Evolutionary conservation across 768 basidiomycete species (phyloP), one percentile per base, ranked within the genome.

Genomic region (Amyloporia xantha): DNA sequence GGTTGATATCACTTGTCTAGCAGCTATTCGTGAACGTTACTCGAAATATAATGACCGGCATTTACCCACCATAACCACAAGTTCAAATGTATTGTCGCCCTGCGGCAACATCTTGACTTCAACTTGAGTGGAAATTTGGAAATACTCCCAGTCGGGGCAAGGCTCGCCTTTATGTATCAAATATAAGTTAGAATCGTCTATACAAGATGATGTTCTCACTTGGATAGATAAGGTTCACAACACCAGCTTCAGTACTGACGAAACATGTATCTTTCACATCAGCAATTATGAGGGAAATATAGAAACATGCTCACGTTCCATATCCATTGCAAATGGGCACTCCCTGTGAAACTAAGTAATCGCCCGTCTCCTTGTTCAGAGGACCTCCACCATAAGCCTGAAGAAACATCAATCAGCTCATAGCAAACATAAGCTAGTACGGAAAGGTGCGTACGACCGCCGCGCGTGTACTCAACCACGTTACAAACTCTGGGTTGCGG

Each of bases 231-330:
- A 28, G 37, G 19, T 17, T 25, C 25, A 48, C 20, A 6, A 28
- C 43, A 10, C 43, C 51, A 5, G 45, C 51, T 44, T 56, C 50
- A 1, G 55, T 27, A 3, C 52, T 49, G 56, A 50, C 4, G 53
- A 50, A 37, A 54, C 54, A 44, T 50, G 41, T 50, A n/a, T 35
- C 9, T 35, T 10, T 35, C 33, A 56, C 13, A 5, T 55, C 48
- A 17, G 52, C 50, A 2, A 45, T 50, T 17, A 24, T 47, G 53
- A 50, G 48, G 27, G 5, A 74, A 35, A 64, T 5, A 48, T 71
- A 75, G 40, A 74, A 64, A 9, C 59, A 23, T 36, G 36, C 44
- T 35, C 5, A 46, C 44, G 44, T 4, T n/a, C 44, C 44, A 17
- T 46, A 46, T 7, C 33, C 11, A 24, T 17, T 46, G 44, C 17